Conservation (phyloP, 1,284 basidiomycete species). For the Neotropicomus parvogracilis region DNA sequence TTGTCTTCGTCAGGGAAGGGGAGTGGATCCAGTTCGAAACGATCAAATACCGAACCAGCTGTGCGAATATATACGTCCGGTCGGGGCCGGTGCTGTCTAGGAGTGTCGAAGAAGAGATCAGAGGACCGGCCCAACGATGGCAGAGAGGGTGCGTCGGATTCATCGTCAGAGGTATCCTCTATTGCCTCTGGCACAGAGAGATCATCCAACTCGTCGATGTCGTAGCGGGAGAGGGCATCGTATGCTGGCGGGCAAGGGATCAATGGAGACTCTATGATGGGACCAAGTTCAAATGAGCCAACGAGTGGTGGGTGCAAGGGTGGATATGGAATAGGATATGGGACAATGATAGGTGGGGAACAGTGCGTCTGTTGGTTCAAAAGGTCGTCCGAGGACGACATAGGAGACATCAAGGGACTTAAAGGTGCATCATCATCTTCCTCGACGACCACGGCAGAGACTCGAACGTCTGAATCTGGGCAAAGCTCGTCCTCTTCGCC, state of each 20-base stretch:
- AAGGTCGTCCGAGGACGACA: constrained; percentile 71
- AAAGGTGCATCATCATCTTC: constrained; percentile 51
- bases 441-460: constrained; percentile 43
- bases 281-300: constrained; percentile 44
- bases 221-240: constrained; percentile 58
- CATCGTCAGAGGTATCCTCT: constrained; percentile 79
- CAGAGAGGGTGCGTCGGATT: constrained; percentile 66
- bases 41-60: constrained; percentile 56
- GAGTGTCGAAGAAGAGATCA: constrained; percentile 42
- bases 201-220: constrained; percentile 61
- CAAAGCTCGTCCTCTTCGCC: constrained; percentile 59
- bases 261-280: constrained; percentile 40
- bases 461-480: constrained; percentile 40
- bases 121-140: constrained; percentile 54
- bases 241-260: constrained; percentile 41
- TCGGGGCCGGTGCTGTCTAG: constrained; percentile 41
- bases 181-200: constrained; percentile 71
- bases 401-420: constrained; percentile 61
- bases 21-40: constrained; percentile 63
- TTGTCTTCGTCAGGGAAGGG: constrained; percentile 55
- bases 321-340: constrained; percentile 65
- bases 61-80: constrained; percentile 61
- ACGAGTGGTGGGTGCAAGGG: constrained; percentile 54
- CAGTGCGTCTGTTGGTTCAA: constrained; percentile 48
- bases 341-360: constrained; percentile 45